A percentile compares a stretch with the other conserved stretches of the same genome.
Evolutionary conservation across 1,139 yeast genomes (phyloP).

Genomic region (Magnusiomyces paraingens): DNA sequence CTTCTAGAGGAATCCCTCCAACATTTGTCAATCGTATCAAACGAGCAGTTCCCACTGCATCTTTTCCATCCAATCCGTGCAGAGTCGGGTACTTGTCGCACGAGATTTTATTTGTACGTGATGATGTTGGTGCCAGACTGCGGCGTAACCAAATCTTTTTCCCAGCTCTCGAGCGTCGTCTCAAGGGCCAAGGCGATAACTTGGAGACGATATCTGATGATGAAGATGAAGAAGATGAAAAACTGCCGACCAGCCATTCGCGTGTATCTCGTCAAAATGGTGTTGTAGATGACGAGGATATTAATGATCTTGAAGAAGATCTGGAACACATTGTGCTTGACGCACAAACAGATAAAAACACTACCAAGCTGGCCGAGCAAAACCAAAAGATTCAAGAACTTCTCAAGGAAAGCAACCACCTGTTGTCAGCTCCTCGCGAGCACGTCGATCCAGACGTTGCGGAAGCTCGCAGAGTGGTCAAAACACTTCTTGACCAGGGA

Average conservation of each 20-base stretch:
- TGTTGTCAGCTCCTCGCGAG: conserved; percentile 7
- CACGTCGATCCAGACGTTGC: conserved; percentile 37
- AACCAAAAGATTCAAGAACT: conserved; percentile 14
- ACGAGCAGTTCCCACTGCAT: conserved; percentile 56
- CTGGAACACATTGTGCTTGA: conserved; percentile 16
- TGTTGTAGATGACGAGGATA: conserved; percentile 16
- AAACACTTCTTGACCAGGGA: conserved; percentile 81
- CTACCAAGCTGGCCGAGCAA: conserved; percentile 16
- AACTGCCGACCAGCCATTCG: not conserved
- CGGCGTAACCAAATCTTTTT: conserved; percentile 62
- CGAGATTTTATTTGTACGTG: conserved; percentile 69
- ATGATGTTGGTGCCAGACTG: conserved; percentile 62
- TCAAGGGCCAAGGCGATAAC: conserved; percentile 17
- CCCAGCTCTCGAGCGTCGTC: conserved; percentile 32
- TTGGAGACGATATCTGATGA: conserved; percentile 27
- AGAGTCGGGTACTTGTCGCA: conserved; percentile 74
- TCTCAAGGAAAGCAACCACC: conserved; percentile 12
- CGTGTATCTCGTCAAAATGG: conserved; percentile 1
- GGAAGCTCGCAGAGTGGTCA: conserved; percentile 70
- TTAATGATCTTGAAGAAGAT: conserved; percentile 13
- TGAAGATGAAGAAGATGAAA: conserved; percentile 19
- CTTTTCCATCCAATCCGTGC: conserved; percentile 74
- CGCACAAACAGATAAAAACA: conserved; percentile 7
- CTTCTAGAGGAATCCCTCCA: conserved; percentile 63
- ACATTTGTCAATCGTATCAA: conserved; percentile 63